Evolutionary conservation across 2,329 filamentous ascomycete genomes (phyloP).

Genomic region (Myriosclerotinia scirpicola): DNA sequence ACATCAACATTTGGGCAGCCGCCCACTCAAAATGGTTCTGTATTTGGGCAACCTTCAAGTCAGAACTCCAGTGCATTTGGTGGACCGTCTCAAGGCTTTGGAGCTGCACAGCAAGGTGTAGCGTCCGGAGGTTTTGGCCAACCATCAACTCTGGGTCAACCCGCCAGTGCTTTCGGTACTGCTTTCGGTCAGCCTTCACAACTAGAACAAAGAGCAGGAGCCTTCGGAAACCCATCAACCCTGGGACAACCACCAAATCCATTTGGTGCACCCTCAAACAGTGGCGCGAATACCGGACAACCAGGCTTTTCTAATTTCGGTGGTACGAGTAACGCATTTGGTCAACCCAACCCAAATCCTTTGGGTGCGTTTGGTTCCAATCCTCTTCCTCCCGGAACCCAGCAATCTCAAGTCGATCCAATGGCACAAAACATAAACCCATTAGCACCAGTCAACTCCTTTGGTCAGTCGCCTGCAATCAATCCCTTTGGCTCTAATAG

Average conservation of each 20-base stretch:
- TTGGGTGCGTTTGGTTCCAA: constrained; percentile 22
- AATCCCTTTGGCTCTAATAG: constrained; percentile 18
- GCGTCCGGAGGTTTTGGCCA: constrained; percentile 43
- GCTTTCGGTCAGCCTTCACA: constrained; percentile 27
- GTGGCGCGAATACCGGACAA: constrained; percentile 22
- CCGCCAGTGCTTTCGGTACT: constrained; percentile 35
- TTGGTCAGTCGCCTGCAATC: constrained; percentile 46
- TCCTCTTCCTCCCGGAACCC: constrained; percentile 11
- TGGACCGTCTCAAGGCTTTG: constrained; percentile 22
- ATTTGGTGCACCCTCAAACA: constrained; percentile 35
- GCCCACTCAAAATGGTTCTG: constrained; percentile 32
- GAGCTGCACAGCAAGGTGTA: constrained; percentile 30
- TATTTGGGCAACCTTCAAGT: constrained; percentile 44
- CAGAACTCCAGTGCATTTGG: constrained; percentile 39
- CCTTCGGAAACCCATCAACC: constrained; percentile 46
- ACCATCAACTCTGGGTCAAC: constrained; percentile 43
- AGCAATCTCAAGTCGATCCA: constrained; percentile 12
- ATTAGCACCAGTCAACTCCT: constrained; percentile 30
- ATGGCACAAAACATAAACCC: constrained; percentile 11
- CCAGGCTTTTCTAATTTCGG: constrained; percentile 20
- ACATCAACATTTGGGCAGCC: constrained; percentile 43
- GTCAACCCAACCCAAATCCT: constrained; percentile 18
- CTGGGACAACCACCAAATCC: constrained; percentile 42
- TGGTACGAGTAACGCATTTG: constrained; percentile 16
- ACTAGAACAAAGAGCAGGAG: constrained; percentile 22